A percentile compares a stretch with the other conserved stretches of the same genome.
Conservation (phyloP, 129 eudicot species). For the Apium graveolens region DNA sequence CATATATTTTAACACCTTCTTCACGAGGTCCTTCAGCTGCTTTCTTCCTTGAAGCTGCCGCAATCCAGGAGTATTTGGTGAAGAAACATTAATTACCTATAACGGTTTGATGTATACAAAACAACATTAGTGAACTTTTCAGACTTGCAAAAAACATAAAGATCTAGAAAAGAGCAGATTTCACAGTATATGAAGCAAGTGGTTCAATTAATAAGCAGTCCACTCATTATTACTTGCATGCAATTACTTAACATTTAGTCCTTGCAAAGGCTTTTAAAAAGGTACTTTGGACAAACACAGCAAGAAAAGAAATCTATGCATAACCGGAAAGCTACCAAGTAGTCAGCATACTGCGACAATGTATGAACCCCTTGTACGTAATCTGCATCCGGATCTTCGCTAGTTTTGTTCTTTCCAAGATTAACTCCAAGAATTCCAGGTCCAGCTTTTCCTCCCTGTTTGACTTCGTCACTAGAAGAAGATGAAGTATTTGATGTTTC, state of each 20-base stretch:
- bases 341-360: slow-evolving; percentile 96
- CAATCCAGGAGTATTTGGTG: slow-evolving; percentile 96
- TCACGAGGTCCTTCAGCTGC: slow-evolving; percentile 89
- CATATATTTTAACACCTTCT: slow-evolving; percentile 42
- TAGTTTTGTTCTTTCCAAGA: slow-evolving; percentile 87
- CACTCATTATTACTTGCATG: not conserved
- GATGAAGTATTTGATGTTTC: slow-evolving; percentile 70
- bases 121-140: not conserved
- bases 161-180: not conserved
- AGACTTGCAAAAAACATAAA: not conserved
- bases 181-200: not conserved
- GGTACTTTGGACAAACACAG: slow-evolving; percentile 1
- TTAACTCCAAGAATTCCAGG: slow-evolving; percentile 99
- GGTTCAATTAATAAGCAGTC: not conserved
- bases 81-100: slow-evolving; percentile 86
- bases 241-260: not conserved
- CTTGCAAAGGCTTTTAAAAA: slow-evolving; percentile 3
- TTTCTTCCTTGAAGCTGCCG: slow-evolving; percentile 99
- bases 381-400: slow-evolving; percentile 97
- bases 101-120: not conserved
- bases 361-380: slow-evolving; percentile 99
- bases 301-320: not conserved
- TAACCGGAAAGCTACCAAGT: slow-evolving; percentile 56
- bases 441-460: slow-evolving; percentile 98
- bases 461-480: slow-evolving; percentile 51